Evolutionary conservation across 768 basidiomycete species (phyloP).

Genomic region (Sarcodon aspratus): DNA sequence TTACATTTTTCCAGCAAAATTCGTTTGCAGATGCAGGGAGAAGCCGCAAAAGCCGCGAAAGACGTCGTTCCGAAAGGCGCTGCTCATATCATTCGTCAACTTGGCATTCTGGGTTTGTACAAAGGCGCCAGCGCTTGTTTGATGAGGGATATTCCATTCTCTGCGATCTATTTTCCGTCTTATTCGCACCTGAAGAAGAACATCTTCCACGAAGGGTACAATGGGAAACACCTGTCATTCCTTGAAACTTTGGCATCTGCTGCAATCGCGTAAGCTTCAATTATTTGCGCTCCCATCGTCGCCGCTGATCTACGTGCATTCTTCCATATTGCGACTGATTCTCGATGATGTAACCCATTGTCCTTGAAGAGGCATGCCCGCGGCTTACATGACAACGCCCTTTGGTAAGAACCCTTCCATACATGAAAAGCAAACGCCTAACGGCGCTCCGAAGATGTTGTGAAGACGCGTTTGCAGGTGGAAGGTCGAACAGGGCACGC

Average conservation of each 20-base stretch:
- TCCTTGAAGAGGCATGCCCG: slow-evolving; percentile 83
- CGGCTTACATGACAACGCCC: slow-evolving; percentile 87
- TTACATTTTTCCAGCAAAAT: slow-evolving; percentile 53
- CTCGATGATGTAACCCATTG: slow-evolving; percentile 2
- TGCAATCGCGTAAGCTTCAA: slow-evolving; percentile 58
- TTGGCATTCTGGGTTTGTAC: slow-evolving; percentile 90
- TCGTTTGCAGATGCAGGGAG: slow-evolving; percentile 90
- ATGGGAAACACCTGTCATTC: slow-evolving; percentile 88
- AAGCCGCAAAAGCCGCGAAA: slow-evolving; percentile 75
- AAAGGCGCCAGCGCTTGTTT: slow-evolving; percentile 89
- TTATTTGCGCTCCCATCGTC: slow-evolving; percentile 1
- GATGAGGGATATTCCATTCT: slow-evolving; percentile 94
- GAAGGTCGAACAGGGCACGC: slow-evolving; percentile 89
- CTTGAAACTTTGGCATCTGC: slow-evolving; percentile 80
- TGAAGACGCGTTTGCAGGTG: slow-evolving; percentile 93
- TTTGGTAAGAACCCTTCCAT: slow-evolving; percentile 38
- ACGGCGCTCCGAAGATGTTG: slow-evolving; percentile 55
- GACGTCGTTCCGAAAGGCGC: slow-evolving; percentile 47
- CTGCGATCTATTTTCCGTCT: slow-evolving; percentile 83
- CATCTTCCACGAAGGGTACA: slow-evolving; percentile 89
- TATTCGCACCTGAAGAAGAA: slow-evolving; percentile 90
- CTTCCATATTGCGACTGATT: slow-evolving; percentile 4
- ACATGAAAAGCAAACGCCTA: slow-evolving; percentile 6
- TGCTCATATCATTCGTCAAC: slow-evolving; percentile 82
- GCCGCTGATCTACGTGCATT: slow-evolving; percentile 4